Evolutionary conservation across 495 filamentous ascomycete genomes (phyloP).

Genomic region (Penicillium coprophilum): DNA sequence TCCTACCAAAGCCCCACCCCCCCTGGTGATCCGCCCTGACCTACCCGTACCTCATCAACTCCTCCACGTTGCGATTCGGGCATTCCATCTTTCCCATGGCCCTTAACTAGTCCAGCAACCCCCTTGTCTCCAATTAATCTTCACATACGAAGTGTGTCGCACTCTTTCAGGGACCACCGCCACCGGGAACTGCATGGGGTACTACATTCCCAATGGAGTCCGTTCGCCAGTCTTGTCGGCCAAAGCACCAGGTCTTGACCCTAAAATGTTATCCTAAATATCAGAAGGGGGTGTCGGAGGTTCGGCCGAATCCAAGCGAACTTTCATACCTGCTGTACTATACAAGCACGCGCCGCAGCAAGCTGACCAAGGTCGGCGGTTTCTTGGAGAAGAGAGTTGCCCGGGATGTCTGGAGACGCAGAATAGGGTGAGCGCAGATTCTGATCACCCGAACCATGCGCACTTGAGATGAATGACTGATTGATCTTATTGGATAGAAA

Average conservation of each 20-base stretch:
- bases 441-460: not conserved
- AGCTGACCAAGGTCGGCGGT: slow-evolving; percentile 88
- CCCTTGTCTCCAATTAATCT: not conserved
- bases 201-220: slow-evolving; percentile 49
- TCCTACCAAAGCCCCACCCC: slow-evolving; percentile 25
- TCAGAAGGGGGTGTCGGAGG: slow-evolving; percentile 82
- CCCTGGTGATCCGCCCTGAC: slow-evolving; percentile 32
- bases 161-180: slow-evolving; percentile 10
- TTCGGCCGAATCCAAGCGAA: slow-evolving; percentile 91
- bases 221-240: slow-evolving; percentile 65
- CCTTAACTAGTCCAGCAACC: slow-evolving; percentile 1
- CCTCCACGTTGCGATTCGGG: slow-evolving; percentile 24
- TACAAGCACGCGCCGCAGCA: slow-evolving; percentile 85
- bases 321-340: slow-evolving; percentile 95
- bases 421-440: slow-evolving; percentile 67
- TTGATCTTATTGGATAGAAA: slow-evolving; percentile 54
- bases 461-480: slow-evolving; percentile 7
- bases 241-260: slow-evolving; percentile 90
- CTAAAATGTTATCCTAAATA: slow-evolving; percentile 92
- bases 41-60: slow-evolving; percentile 28
- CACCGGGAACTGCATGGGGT: slow-evolving; percentile 6
- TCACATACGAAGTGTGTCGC: slow-evolving; percentile 1
- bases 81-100: slow-evolving; percentile 17
- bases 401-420: slow-evolving; percentile 77
- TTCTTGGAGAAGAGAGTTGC: slow-evolving; percentile 90